These are phyloP conservation scores for Yarrowia galli DNA, from an alignment of 1,139 yeast species.

Conservation along the genomic window DNA sequence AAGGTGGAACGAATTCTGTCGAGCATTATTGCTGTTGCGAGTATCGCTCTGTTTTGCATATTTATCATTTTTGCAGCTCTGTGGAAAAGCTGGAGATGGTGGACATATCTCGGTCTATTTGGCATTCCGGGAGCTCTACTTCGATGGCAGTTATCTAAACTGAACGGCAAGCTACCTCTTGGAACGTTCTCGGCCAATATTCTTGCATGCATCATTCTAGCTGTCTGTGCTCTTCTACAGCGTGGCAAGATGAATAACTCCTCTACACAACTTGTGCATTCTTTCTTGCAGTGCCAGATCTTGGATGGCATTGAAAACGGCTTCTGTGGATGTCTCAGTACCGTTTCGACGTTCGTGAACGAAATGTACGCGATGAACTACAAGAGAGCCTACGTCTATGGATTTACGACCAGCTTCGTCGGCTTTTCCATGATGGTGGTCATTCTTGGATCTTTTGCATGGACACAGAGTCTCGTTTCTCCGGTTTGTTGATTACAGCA, in stretches of 20 bases:
- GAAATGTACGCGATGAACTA: slow-evolving; percentile 60
- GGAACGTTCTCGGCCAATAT: slow-evolving; percentile 82
- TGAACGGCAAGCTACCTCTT: slow-evolving; percentile 12
- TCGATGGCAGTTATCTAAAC: slow-evolving; percentile 55
- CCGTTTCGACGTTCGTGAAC: slow-evolving; percentile 77
- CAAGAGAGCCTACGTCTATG: slow-evolving; percentile 53
- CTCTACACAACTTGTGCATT: slow-evolving; percentile 48
- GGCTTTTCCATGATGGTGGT: slow-evolving; percentile 54
- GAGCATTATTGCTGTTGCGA: background rate
- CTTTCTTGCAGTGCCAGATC: slow-evolving; percentile 58
- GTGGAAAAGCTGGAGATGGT: slow-evolving; percentile 37
- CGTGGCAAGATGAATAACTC: background rate
- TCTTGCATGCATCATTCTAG: slow-evolving; percentile 64
- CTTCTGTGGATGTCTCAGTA: slow-evolving; percentile 78
- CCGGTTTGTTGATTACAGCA: slow-evolving; percentile 5
- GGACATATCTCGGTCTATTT: slow-evolving; percentile 54
- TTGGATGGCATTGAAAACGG: slow-evolving; percentile 69
- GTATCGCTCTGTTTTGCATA: slow-evolving; percentile 10
- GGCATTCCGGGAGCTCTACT: slow-evolving; percentile 72
- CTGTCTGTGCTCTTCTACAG: slow-evolving; percentile 59
- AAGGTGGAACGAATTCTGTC: slow-evolving; percentile 33
- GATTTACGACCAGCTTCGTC: slow-evolving; percentile 49
- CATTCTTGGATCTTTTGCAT: slow-evolving; percentile 58
- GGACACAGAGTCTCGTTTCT: slow-evolving; percentile 48
- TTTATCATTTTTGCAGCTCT: slow-evolving; percentile 24